Evolutionary conservation across 31 red algal species (phyloP), one percentile per base, ranked within the genome.

Genomic region (Endocladia muricata): DNA sequence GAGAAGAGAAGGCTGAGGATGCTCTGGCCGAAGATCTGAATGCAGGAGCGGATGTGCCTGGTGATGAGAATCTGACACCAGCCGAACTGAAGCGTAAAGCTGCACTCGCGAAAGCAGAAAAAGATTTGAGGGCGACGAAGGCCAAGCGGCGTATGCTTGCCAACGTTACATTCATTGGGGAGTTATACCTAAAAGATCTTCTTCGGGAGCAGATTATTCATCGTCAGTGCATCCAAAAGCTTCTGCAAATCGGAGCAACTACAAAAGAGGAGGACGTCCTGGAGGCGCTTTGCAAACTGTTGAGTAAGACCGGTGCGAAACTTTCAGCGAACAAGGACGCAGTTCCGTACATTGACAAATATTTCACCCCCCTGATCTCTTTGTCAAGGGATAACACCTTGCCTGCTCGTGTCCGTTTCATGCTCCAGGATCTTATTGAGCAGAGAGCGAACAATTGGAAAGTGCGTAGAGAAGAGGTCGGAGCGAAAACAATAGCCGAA

Each of bases 141-240:
- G 88, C 88, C 37, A 98, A 98, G 60, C 75, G 73, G 44, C 88
- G 96, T 61, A 98, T 98, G 96, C 74, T 98, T 25, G 96, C 91
- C 64, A 98, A 98, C 67, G 84, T 98, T 19, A 68, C 66, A 29
- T 98, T 98, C 47, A 98, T 98, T 58, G 84, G 96, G 23, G 91
- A 98, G 48, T 82, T 98, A 1, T 98, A 77, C 62, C 71, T 87
- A 28, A 95, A 98, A 41, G 85, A 93, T 63, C 66, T 98, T 22
- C 77, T 98, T 34, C 57, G 30, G 11, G 91, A 98, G 63, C 36
- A 73, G 33, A 74, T 98, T 42, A 92, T 98, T 44, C 88, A 88
- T 49, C 57, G 70, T 2, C 38, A 94, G 3, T 94, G 91, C 76
- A 91, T 98, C 29, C 81, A 82, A 32, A 74, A 62, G 37, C 67